Evolutionary conservation across 1,139 yeast species (phyloP), one percentile per base, ranked within the genome.

Genomic region (Yamadazyma triangularis): DNA sequence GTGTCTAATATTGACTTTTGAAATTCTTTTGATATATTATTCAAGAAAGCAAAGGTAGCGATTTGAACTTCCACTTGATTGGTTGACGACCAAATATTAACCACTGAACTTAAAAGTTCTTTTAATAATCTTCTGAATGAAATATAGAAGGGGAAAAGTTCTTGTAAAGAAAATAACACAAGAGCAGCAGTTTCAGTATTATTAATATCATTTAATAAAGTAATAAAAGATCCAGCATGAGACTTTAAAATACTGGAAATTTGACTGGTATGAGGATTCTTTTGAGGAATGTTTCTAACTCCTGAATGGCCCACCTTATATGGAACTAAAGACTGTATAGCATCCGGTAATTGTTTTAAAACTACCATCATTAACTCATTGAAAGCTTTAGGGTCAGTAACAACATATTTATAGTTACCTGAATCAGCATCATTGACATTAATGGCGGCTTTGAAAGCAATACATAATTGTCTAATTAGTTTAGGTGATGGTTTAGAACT

Each of bases 391-490:
- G 85, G 84, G 51, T 83, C 86, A 20, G 88, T 80, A 26, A 86
- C 75, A 4, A 81, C 58, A 49, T 79, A 86, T 50, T 78, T 81
- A 55, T 77, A 79, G 34, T 75, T 77, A 31, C 64, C 74, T 23
- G 72, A 73, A 27, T 65, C 69, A 18, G 20, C 6, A 28, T 69
- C 60, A 49, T 81, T 79, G 41, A 80, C 68, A 48, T 83, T 75
- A 13, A 86, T 85, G 4, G 95, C 96, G 9, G 94, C 82, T 50
- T 83, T 82, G 63, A 91, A 87, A 0, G 96, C 96, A 44, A 78
- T 70, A 13, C 80, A 72, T 24, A 87, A 72, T 42, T 78, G 79
- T 54, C 79, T 83, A 40, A 88, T 60, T 2, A 76, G 56, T 45
- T 79, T 80, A 27, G 81, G 54, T 11, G 77, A 70, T 30, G 91